Percentiles rank a stretch among this genome's conserved stretches.
phyloP scores from a whole-genome alignment of 306 rosid genomes.

The Sphenostylis stenocarpa region DNA sequence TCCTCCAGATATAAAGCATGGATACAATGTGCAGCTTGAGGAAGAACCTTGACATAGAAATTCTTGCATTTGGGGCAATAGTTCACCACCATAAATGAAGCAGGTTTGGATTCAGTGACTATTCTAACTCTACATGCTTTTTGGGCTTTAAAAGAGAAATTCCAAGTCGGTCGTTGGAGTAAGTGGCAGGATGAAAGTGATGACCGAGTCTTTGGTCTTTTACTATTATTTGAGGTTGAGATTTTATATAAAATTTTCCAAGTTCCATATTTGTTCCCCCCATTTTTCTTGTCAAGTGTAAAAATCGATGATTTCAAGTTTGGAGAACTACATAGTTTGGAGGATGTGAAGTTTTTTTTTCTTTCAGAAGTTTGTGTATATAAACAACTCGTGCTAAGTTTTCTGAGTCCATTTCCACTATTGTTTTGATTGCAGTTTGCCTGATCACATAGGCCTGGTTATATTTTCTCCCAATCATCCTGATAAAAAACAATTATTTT shows the following conservation, averaged over 20 bases:
- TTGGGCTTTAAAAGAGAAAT: constrained; percentile 25
- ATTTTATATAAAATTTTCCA: constrained; percentile 27
- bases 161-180: constrained; percentile 8
- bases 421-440: not conserved
- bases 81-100: constrained; percentile 11
- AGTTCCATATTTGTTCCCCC: constrained; percentile 40
- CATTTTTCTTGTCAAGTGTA: constrained; percentile 56
- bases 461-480: not conserved
- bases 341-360: constrained; percentile 34
- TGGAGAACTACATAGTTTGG: constrained; percentile 45
- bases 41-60: constrained; percentile 47
- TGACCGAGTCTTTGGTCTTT: constrained; percentile 29
- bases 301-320: constrained; percentile 41
- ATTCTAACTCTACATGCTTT: constrained; percentile 19
- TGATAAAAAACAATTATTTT: not conserved
- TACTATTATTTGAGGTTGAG: constrained; percentile 39
- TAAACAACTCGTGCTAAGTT: constrained; percentile 35
- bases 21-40: constrained; percentile 65
- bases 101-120: constrained; percentile 27
- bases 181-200: constrained; percentile 32
- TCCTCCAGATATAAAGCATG: constrained; percentile 72
- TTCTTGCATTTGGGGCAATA: constrained; percentile 24
- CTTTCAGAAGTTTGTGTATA: constrained; percentile 39
- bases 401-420: constrained; percentile 12
- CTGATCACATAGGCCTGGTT: not conserved